A percentile compares a stretch with the other conserved stretches of the same genome.
These are phyloP conservation scores for Leishmania tarentolae DNA, from an alignment of 208 protist genomes.

Conservation along the genomic window DNA sequence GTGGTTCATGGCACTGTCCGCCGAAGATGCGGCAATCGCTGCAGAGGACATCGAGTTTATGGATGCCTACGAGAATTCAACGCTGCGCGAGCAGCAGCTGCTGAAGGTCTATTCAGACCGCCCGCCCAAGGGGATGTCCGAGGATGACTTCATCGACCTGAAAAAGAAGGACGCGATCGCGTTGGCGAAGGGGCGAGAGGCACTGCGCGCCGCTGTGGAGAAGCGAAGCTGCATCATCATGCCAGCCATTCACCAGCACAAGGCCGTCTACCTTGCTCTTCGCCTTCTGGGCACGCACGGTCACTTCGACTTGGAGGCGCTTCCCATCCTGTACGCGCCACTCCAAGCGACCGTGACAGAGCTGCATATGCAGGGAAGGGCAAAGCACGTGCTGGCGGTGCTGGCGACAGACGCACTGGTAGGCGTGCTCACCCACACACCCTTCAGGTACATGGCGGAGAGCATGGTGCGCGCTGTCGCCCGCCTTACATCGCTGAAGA, in stretches of 20 bases:
- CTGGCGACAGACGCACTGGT: conserved; percentile 67
- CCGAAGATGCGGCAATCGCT: conserved; percentile 76
- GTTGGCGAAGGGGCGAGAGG: conserved; percentile 74
- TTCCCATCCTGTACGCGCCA: conserved; percentile 62
- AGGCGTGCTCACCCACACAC: conserved; percentile 61
- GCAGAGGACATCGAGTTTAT: conserved; percentile 48
- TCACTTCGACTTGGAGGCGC: conserved; percentile 49
- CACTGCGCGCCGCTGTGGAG: conserved; percentile 57
- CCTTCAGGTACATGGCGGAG: conserved; percentile 60
- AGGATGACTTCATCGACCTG: conserved; percentile 84
- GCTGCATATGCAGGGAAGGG: conserved; percentile 21
- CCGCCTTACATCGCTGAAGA: conserved; percentile 48
- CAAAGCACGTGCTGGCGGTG: conserved; percentile 47
- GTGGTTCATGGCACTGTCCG: conserved; percentile 62
- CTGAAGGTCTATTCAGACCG: conserved; percentile 78
- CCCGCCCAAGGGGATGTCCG: conserved; percentile 84
- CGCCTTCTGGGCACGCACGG: conserved; percentile 73
- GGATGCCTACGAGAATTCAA: conserved; percentile 57
- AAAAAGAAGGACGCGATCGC: conserved; percentile 76
- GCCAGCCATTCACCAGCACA: conserved; percentile 43
- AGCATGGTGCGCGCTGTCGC: conserved; percentile 59
- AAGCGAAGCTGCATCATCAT: conserved; percentile 52
- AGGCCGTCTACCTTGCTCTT: conserved; percentile 58
- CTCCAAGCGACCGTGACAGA: conserved; percentile 46
- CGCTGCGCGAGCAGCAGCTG: conserved; percentile 70